These are phyloP conservation scores for Boletus insuetus DNA, from an alignment of 768 basidiomycete species.

Conservation along the genomic window DNA sequence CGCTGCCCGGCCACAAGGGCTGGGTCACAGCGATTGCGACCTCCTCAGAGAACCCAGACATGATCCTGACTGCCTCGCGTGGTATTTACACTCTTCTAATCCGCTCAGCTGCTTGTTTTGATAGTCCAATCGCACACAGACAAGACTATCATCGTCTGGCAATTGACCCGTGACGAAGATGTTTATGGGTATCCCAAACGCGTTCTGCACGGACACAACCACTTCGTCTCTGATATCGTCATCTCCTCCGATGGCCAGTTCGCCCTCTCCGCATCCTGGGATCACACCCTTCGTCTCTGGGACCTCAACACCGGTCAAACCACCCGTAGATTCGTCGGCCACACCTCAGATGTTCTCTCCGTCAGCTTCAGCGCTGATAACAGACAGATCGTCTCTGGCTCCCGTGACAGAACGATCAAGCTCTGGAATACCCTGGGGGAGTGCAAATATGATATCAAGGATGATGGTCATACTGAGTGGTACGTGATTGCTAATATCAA, in stretches of 20 bases:
- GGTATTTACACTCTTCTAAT: conserved; percentile 48
- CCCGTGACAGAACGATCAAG: conserved; percentile 96
- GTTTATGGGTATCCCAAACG: conserved; percentile 95
- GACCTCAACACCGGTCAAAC: conserved; percentile 97
- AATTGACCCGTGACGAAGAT: conserved; percentile 90
- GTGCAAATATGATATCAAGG: conserved; percentile 99
- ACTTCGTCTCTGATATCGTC: conserved; percentile 98
- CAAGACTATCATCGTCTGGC: conserved; percentile 99
- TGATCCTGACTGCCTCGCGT: conserved; percentile 97
- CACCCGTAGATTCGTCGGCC: conserved; percentile 96
- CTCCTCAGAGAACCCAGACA: conserved; percentile 97
- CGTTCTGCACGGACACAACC: conserved; percentile 98
- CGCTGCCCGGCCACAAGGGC: conserved; percentile 90
- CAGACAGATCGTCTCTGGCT: conserved; percentile 98
- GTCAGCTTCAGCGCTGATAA: conserved; percentile 99
- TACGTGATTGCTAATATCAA: conserved; percentile 13
- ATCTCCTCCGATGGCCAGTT: conserved; percentile 99
- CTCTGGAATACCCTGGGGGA: conserved; percentile 99
- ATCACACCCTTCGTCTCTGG: conserved; percentile 99
- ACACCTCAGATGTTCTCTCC: conserved; percentile 96
- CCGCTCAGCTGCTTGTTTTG: conserved; percentile 16
- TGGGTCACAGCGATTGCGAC: conserved; percentile 99
- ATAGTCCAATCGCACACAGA: conserved; percentile 68
- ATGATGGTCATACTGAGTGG: conserved; percentile 98
- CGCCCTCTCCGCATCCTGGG: conserved; percentile 98